phyloP scores from a whole-genome alignment of 2,329 filamentous ascomycete species.

The Aureobasidium sp. region DNA sequence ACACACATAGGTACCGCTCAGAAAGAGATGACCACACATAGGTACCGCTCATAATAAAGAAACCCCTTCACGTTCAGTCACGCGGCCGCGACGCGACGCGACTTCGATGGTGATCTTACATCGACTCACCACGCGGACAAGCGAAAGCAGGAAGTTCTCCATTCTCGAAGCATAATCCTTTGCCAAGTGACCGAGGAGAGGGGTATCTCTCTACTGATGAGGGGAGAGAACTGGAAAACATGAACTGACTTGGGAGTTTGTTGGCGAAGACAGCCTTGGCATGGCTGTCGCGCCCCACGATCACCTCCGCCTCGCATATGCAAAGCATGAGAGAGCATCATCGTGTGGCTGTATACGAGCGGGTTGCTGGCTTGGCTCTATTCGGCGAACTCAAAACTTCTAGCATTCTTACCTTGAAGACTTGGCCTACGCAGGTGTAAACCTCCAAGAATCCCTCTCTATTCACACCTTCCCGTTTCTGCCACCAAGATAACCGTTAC shows the following conservation, averaged over 20 bases:
- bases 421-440: slow-evolving; percentile 6
- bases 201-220: neutral
- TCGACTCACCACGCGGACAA: too few species aligned
- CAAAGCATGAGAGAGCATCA: neutral
- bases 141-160: neutral
- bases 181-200: neutral
- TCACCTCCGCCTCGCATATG: neutral
- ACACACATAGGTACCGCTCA: too few species aligned
- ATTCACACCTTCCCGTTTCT: neutral
- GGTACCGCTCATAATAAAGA: too few species aligned
- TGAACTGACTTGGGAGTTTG: neutral
- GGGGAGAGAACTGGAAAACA: neutral
- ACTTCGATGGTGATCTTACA: too few species aligned
- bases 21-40: too few species aligned
- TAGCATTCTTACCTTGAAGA: neutral
- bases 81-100: too few species aligned
- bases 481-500: neutral
- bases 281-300: neutral
- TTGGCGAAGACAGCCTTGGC: neutral
- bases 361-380: neutral
- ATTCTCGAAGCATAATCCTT: neutral
- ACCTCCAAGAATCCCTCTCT: neutral
- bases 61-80: too few species aligned
- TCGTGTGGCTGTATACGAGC: neutral
- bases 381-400: neutral